Evolutionary conservation across 2,329 filamentous ascomycete genomes (phyloP), one percentile per base, ranked within the genome.

Genomic region (Sarocladium kiliense): DNA sequence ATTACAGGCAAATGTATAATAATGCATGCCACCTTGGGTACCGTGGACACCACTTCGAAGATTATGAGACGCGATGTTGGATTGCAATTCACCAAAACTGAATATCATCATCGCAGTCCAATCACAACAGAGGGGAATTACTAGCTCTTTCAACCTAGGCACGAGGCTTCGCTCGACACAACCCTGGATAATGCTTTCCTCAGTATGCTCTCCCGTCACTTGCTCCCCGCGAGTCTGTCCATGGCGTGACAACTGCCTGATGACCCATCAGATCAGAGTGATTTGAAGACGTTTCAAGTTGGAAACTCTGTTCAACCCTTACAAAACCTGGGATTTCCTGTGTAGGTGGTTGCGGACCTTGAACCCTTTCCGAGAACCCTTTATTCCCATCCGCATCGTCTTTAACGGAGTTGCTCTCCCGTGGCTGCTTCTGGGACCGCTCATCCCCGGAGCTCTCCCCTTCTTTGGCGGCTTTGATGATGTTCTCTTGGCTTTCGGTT

Each of bases 401-500:
- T 7, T 14, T 14, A 14, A 34, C 14, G 30, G 30, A 34, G 30
- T 34, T 7, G 30, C 14, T 34, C 9, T 34, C 14, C 30, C 14
- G 30, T 14, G 7, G 30, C 37, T 41, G 10, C 9, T 41, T 41
- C 37, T 41, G 37, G 6, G 11, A 12, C n/a, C 37, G 10, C 37
- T 41, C 37, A 18, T 41, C 37, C 10, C 37, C 37, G 18, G 37
- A 41, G n/a, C 10, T 41, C 37, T 11, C 10, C 9, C 37, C n/a
- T 6, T 41, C 37, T 18, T 7, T 30, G 6, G 45, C 26, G 12
- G 27, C 30, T 16, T 30, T 30, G 21, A 51, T 34, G 23, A 51
- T 51, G 25, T 51, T 34, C 45, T 51, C 45, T 21, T 51, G 45
- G 26, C 45, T 51, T 21, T 51, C 45, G 3, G 45, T 41, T 6